A percentile compares a stretch with the other conserved stretches of the same genome.
Evolutionary conservation across 108 stramenopile species (phyloP).

Genomic region (Skeletonema potamos): DNA sequence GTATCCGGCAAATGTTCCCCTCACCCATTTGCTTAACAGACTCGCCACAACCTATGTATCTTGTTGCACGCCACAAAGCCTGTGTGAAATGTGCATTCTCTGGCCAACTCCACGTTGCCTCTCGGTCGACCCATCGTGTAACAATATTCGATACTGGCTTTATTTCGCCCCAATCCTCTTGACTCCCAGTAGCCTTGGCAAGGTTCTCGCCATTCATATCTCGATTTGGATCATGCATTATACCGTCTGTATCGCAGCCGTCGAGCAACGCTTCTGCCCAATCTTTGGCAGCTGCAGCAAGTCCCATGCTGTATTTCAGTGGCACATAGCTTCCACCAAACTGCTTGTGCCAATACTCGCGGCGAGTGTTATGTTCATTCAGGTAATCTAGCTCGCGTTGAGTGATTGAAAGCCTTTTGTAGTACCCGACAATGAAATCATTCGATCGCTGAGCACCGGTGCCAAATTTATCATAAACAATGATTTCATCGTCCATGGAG

Average conservation of each 20-base stretch:
- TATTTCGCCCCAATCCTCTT: conserved; percentile 9
- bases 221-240: conserved; percentile 23
- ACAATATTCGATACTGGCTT: conserved; percentile 43
- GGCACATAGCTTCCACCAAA: conserved; percentile 18
- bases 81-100: conserved; percentile 42
- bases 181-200: conserved; percentile 10
- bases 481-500: conserved; percentile 35
- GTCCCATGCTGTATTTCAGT: conserved; percentile 22
- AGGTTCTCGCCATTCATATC: conserved; percentile 37
- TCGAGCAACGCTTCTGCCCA: conserved; percentile 36
- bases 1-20: conserved; percentile 22
- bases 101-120: conserved; percentile 24
- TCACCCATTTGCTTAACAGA: conserved; percentile 16
- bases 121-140: conserved; percentile 38
- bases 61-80: conserved; percentile 24
- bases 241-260: conserved; percentile 31
- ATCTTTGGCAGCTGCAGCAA: conserved; percentile 13
- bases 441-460: conserved; percentile 18
- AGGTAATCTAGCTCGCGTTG: conserved; percentile 31
- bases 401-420: conserved; percentile 17
- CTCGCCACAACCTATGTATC: conserved; percentile 33
- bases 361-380: conserved; percentile 37
- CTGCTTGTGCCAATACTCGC: conserved; percentile 15
- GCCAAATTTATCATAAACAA: conserved; percentile 27
- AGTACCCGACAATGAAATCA: conserved; percentile 34